These are phyloP conservation scores for Nakazawaea holstii DNA, from an alignment of 805 yeast genomes.

Conservation along the genomic window DNA sequence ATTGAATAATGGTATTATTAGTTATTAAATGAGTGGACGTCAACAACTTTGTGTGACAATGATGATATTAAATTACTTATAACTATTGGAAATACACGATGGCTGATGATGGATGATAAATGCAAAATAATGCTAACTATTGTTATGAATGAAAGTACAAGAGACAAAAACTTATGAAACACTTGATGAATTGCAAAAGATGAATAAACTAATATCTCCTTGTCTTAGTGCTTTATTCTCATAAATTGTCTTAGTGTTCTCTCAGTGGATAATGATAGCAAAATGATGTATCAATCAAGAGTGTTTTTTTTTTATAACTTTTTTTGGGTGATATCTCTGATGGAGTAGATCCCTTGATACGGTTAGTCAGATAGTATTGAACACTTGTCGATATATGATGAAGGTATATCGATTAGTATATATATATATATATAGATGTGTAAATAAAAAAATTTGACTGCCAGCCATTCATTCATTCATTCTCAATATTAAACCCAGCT, in stretches of 20 bases:
- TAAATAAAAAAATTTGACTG: background rate
- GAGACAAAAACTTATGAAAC: too few relatives aligned
- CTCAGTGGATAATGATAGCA: too few relatives aligned
- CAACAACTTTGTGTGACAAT: slow-evolving; percentile 8
- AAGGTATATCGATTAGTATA: background rate
- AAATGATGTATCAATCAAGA: too few relatives aligned
- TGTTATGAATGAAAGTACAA: background rate
- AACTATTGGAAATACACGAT: too few relatives aligned
- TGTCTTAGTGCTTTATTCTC: background rate
- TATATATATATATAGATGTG: background rate
- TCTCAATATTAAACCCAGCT: background rate
- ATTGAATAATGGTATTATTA: background rate
- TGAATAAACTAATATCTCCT: slow-evolving; percentile 7
- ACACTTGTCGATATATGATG: background rate
- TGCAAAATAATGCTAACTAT: background rate
- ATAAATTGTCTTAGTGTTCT: background rate
- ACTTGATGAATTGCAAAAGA: background rate
- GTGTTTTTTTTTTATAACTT: too few relatives aligned
- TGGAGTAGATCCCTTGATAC: too few relatives aligned
- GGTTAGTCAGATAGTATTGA: background rate
- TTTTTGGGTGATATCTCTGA: background rate
- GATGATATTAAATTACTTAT: background rate
- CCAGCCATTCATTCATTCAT: too few relatives aligned
- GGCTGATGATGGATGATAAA: too few relatives aligned
- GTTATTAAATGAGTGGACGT: slow-evolving; percentile 12